Evolutionary conservation across 495 filamentous ascomycete genomes (phyloP).

Genomic region (Aspergillus bridgeri): DNA sequence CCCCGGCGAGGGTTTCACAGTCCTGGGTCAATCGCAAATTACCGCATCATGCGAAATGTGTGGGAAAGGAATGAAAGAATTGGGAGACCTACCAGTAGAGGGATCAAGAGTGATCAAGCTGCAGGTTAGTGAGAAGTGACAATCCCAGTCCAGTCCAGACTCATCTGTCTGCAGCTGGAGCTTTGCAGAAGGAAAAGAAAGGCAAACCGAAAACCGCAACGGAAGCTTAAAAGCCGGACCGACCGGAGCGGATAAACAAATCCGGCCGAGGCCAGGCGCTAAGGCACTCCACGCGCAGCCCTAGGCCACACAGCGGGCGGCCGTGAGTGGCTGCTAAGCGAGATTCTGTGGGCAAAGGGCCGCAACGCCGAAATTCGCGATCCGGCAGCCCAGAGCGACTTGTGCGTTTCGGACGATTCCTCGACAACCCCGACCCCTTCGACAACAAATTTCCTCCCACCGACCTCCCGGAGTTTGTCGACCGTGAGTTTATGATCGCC

Average conservation of each 20-base stretch:
- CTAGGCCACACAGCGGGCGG: slow-evolving; percentile 33
- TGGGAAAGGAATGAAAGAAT: not conserved
- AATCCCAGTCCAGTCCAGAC: not conserved
- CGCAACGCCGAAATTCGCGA: slow-evolving; percentile 47
- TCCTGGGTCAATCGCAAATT: slow-evolving; percentile 95
- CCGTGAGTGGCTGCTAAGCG: slow-evolving; percentile 34
- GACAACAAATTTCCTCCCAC: slow-evolving; percentile 43
- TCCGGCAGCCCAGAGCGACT: slow-evolving; percentile 24
- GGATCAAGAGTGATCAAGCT: no score
- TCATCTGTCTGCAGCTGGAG: not conserved
- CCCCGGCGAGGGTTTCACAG: slow-evolving; percentile 85
- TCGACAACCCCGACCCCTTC: slow-evolving; percentile 45
- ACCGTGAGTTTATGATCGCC: slow-evolving; percentile 41
- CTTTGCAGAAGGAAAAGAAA: slow-evolving; percentile 3
- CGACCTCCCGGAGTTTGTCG: slow-evolving; percentile 43
- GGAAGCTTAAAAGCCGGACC: slow-evolving; percentile 16
- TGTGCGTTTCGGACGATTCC: slow-evolving; percentile 32
- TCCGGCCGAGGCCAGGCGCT: slow-evolving; percentile 11
- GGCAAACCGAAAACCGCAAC: slow-evolving; percentile 14
- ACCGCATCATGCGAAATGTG: slow-evolving; percentile 70
- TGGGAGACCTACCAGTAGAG: slow-evolving; percentile 26
- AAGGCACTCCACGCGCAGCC: slow-evolving; percentile 28
- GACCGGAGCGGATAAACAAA: slow-evolving; percentile 23
- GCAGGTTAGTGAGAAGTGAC: not conserved
- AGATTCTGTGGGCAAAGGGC: slow-evolving; percentile 31